Evolutionary conservation across 257 asterid species (phyloP).

Genomic region (Rauvolfia tetraphylla): DNA sequence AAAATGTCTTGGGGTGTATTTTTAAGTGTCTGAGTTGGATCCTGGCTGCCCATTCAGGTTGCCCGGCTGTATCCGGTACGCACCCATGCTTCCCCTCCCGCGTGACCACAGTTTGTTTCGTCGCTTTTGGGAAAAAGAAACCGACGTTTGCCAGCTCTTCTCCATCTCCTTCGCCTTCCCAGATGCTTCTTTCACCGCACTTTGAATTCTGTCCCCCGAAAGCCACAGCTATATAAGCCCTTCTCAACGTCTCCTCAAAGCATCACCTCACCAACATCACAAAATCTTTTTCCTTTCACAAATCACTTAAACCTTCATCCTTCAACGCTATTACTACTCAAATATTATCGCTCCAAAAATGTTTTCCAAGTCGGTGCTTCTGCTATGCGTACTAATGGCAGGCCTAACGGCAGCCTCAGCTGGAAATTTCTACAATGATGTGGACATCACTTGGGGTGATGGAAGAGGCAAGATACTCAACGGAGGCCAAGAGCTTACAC

Average conservation of each 20-base stretch:
- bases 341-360: background rate
- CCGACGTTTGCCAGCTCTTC: background rate
- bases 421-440: constrained; percentile 17
- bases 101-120: background rate
- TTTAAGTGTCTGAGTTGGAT: background rate
- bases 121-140: too few species aligned
- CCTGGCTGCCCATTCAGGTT: background rate
- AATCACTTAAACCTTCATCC: background rate
- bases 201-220: background rate
- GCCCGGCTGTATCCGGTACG: background rate
- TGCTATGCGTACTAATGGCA: background rate
- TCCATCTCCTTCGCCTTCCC: background rate
- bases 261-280: background rate
- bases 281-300: background rate
- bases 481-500: constrained; percentile 43
- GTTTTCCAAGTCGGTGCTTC: background rate
- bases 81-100: background rate
- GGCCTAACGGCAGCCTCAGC: background rate
- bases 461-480: constrained; percentile 33
- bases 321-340: background rate
- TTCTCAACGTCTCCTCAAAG: background rate
- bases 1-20: too few species aligned
- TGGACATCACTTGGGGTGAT: constrained; percentile 16
- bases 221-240: background rate
- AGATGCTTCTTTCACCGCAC: background rate